Base-by-base conservation (phyloP, 1,139 yeast genomes). In the Hemisphaericaspora xylanilytica region DNA sequence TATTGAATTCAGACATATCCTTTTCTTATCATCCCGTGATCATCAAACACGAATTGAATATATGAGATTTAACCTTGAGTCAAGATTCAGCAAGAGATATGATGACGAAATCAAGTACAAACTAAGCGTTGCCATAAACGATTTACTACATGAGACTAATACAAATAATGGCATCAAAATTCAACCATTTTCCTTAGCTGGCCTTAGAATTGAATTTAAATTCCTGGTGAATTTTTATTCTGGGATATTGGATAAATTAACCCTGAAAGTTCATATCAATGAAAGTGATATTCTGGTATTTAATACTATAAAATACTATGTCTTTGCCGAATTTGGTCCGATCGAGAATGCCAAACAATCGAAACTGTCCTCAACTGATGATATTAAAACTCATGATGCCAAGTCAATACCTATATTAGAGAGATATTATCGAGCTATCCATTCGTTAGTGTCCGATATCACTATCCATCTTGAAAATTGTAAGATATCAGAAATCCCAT, bases 401-500 rank as follows among this genome's bases (percentile, higher is more conserved):
- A 20, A 20, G 8, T 20, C 21, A 20, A 20, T 8, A 6, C 45
- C 14, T 33, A 38, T 24, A 9, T 43, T 37, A 5, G 51, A 36
- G 41, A 43, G 32, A 20, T 38, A 33, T 32, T 47, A 29, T 27
- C 50, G 28, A 28, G 26, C 34, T 2, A 13, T 47, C 3, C 43
- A 47, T 35, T 32, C 45, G 1, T 27, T 46, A 5, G 32, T 48
- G 3, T 36, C 56, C 36, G 48, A 48, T 41, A 20, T 62, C 9
- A 58, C 70, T 8, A 26, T 70, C 3, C 62, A 65, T 37, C 42
- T 65, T 8, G 72, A 67, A 35, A 63, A 64, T 40, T 48, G 60
- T 11, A 46, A 46, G 13, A 37, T 67, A 4, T 41, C 48, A 13
- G 73, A 67, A 22, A 58, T 71, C 11, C 76, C 76, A 0, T 57